These are phyloP conservation scores for Boletus eberwhitei DNA, from an alignment of 768 basidiomycete genomes.

Conservation along the genomic window DNA sequence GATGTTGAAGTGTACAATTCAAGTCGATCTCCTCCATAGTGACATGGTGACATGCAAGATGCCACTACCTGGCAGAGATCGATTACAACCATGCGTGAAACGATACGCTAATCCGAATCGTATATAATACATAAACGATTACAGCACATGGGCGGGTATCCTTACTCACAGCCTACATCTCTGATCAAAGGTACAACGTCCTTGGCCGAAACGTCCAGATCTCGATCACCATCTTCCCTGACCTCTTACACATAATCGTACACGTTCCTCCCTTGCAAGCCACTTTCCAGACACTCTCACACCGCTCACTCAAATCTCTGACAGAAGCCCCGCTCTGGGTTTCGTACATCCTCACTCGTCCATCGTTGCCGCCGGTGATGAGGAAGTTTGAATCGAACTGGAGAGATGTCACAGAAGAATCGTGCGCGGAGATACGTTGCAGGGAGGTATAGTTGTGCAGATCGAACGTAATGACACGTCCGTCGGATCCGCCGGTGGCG, in stretches of 20 bases:
- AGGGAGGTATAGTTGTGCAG: conserved; percentile 42
- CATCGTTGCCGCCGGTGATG: conserved; percentile 83
- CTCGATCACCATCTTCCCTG: conserved; percentile 83
- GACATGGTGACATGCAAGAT: background rate
- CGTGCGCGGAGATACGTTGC: conserved; percentile 83
- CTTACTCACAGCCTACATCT: conserved; percentile 6
- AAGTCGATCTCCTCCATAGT: background rate
- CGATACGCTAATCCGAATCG: background rate
- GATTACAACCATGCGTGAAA: background rate
- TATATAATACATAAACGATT: conserved; percentile 7
- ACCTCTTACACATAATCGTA: conserved; percentile 78
- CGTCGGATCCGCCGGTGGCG: conserved; percentile 86
- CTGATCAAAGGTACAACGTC: conserved; percentile 6
- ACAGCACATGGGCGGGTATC: conserved; percentile 10
- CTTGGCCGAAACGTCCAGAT: conserved; percentile 72
- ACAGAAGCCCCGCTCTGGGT: conserved; percentile 60
- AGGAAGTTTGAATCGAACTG: conserved; percentile 84
- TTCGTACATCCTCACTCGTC: conserved; percentile 73
- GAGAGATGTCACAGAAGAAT: conserved; percentile 79
- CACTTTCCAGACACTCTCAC: conserved; percentile 88
- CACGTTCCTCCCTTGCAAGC: conserved; percentile 68
- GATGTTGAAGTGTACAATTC: background rate
- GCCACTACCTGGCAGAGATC: background rate
- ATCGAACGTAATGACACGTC: conserved; percentile 74
- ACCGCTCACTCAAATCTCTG: conserved; percentile 71